Base-by-base conservation (phyloP, 345 rosid genomes). In the Aegle marmelos region DNA sequence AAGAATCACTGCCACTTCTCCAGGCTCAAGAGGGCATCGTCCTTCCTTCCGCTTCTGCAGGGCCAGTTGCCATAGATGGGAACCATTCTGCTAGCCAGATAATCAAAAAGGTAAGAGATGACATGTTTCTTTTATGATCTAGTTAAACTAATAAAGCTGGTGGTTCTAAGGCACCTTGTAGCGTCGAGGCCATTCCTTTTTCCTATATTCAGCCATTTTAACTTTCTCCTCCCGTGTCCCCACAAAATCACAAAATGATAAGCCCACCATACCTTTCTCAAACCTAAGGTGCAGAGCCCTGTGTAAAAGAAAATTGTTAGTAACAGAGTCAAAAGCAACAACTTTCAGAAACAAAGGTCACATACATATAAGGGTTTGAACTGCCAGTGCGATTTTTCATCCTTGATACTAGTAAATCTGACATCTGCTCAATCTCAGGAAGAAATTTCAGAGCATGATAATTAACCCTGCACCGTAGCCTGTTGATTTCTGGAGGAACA, bases 261-360 rank as follows among this genome's bases (percentile, higher is more conserved):
- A 80, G 68, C 99, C 98, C 36, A 94, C 99, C 99, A 97, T 97
- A 69, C 99, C 99, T 81, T 97, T 97, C 87, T 97, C 99, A 81
- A 97, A 97, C 86, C 99, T 91, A 82, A 97, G 99, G 88, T 97
- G 99, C 79, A 97, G 95, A 50, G 99, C 98, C 99, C 99, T 97
- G 86, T 78, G 76, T 61, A 73, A 84, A 72, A 80, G 45, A 82
- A 25, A 37, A 75, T 21, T 54, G 54, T n/a, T 5, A 24, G 78
- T 77, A 56, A 33, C 36, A 57, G 76, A 78, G 79, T 70, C 28
- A 5, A 67, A 77, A 68, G 5, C 36, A 66, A 81, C 21, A 75
- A 73, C 66, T 72, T 81, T 72, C 31, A 67, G 41, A 76, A 45
- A 45, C 9, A 67, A 73, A 63, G 73, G 28, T 81, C 77, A 70